Evolutionary conservation across 371 early-diverging fungal genomes (phyloP), one percentile per base, ranked within the genome.

Genomic region (Mucor piriformis): DNA sequence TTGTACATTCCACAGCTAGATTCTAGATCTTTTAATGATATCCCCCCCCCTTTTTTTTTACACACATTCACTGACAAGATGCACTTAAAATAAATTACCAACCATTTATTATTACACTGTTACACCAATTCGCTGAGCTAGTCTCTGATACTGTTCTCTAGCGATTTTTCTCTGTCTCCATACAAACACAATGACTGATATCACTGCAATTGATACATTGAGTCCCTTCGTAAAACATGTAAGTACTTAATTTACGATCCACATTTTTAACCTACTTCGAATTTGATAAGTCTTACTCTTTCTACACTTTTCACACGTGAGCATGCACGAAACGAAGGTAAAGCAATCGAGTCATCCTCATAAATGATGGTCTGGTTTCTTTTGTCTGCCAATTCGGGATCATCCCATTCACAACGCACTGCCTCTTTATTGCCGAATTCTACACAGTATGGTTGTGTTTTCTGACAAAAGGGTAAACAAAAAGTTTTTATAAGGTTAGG

Each of bases 371-470:
- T 73, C 33, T 73, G 66, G n/a, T 70, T 70, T 20, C 64, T 64
- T 21, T 48, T 62, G 18, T 69, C 74, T 20, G 67, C 66, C 23
- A 74, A 57, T 42, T 70, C 74, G 12, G 76, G 69, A 33, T 76
- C 77, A 40, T 76, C 67, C 74, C 74, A 79, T 50, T 74, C 67
- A 53, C 80, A 79, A 8, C 67, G 70, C 12, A 79, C 69, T 15
- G 71, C 68, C 54, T 79, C 66, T 47, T 74, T 79, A 48, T 76
- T 79, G 5, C 80, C 80, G 56, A 65, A 79, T 20, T 74, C 71
- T 37, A 52, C 49, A 60, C 80, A 79, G 60, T 74, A 74, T 2
- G 69, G 62, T 32, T 63, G 58, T 15, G 80, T 74, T 79, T 79
- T 79, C 80, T 79, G n/a, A n/a, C n/a, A 18, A 42, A 8, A 42